A percentile compares a stretch with the other conserved stretches of the same genome.
These are phyloP conservation scores for Fusarium vanettenii DNA, from an alignment of 2,329 filamentous ascomycete species.

Conservation along the genomic window DNA sequence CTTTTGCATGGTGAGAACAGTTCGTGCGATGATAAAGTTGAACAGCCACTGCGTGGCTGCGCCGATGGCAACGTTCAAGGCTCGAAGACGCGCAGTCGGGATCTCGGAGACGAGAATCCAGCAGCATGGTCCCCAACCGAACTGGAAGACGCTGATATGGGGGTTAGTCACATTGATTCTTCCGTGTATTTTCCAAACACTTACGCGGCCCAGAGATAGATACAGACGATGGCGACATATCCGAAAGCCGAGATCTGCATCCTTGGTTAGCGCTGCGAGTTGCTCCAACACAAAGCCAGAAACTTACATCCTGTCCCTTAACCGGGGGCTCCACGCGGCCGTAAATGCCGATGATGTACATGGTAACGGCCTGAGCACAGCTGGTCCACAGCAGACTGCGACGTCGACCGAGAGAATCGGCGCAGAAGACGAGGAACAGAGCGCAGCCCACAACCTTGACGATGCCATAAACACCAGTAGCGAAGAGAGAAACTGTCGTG, in stretches of 20 bases:
- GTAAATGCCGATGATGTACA: constrained; percentile 80
- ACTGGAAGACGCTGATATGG: constrained; percentile 67
- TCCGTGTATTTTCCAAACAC: constrained; percentile 17
- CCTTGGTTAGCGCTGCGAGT: background rate
- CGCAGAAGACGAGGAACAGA: constrained; percentile 73
- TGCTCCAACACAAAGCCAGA: background rate
- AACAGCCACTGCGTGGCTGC: constrained; percentile 80
- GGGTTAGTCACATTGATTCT: constrained; percentile 28
- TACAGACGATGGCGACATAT: constrained; percentile 76
- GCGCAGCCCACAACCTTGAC: constrained; percentile 75
- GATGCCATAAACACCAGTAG: constrained; percentile 79
- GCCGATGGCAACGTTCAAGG: constrained; percentile 74
- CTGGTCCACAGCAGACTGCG: constrained; percentile 72
- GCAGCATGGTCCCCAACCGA: constrained; percentile 77
- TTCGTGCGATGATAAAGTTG: constrained; percentile 75
- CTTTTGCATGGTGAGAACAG: constrained; percentile 75
- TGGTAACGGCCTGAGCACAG: constrained; percentile 68
- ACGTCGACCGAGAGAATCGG: constrained; percentile 76
- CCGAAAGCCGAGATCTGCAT: constrained; percentile 69
- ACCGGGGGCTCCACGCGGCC: constrained; percentile 71
- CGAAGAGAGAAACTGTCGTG: constrained; percentile 71
- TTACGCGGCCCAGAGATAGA: constrained; percentile 75
- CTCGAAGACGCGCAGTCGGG: constrained; percentile 72
- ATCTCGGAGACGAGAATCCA: constrained; percentile 80
- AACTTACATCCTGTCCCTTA: constrained; percentile 56